These are phyloP conservation scores for Capronia epimyces DNA, from an alignment of 2,329 filamentous ascomycete genomes.

Conservation along the genomic window DNA sequence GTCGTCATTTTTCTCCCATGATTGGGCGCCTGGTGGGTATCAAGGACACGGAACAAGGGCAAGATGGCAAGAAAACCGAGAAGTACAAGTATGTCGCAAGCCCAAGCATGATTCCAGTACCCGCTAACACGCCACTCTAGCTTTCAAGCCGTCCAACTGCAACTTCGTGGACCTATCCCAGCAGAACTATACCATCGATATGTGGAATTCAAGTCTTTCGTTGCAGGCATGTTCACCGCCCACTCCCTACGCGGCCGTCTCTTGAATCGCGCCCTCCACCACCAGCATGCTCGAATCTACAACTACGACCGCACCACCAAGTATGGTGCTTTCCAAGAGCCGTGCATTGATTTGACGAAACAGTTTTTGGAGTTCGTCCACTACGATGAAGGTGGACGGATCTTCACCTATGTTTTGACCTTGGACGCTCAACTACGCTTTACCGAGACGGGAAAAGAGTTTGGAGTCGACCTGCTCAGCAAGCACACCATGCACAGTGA, in stretches of 20 bases:
- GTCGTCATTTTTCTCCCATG: constrained; percentile 81
- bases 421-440: constrained; percentile 82
- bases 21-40: constrained; percentile 74
- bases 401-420: constrained; percentile 89
- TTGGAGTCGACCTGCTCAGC: constrained; percentile 84
- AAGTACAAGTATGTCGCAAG: constrained; percentile 66
- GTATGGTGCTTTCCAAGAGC: constrained; percentile 62
- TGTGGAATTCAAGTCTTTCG: constrained; percentile 86
- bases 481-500: constrained; percentile 98
- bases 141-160: constrained; percentile 90
- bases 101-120: neutral
- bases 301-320: constrained; percentile 75
- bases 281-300: constrained; percentile 84
- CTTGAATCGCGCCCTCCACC: constrained; percentile 77
- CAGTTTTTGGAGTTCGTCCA: constrained; percentile 83
- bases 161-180: constrained; percentile 77
- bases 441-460: constrained; percentile 92
- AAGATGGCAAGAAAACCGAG: constrained; percentile 52
- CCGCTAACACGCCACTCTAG: constrained; percentile 43
- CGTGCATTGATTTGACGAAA: constrained; percentile 64
- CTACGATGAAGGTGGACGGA: constrained; percentile 75
- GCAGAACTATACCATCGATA: constrained; percentile 79
- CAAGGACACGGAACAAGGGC: constrained; percentile 58
- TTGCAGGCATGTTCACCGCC: constrained; percentile 79
- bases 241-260: constrained; percentile 72